Evolutionary conservation across 78 protist species (phyloP).

Genomic region (Polysphondylium violaceum): DNA sequence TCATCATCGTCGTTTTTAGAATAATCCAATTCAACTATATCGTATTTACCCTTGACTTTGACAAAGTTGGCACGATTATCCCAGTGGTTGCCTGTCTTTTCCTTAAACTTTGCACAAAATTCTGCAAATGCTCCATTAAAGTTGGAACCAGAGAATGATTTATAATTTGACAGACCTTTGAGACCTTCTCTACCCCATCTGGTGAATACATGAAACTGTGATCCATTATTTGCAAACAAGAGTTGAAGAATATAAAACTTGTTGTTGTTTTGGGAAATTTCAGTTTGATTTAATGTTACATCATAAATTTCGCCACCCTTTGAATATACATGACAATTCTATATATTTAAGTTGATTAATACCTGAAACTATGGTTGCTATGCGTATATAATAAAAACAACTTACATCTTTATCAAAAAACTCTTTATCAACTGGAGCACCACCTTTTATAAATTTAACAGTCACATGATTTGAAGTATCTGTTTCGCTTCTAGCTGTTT

Average conservation of each 20-base stretch:
- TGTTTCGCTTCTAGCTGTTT: neutral
- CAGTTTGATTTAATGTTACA: conserved; percentile 88
- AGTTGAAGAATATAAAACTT: conserved; percentile 91
- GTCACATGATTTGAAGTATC: neutral
- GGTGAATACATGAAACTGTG: conserved; percentile 65
- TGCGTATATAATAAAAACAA: neutral
- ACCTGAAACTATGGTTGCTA: neutral
- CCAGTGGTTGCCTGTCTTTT: conserved; percentile 83
- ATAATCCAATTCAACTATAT: conserved; percentile 84
- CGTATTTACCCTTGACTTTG: conserved; percentile 77
- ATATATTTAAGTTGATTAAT: neutral
- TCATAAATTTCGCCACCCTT: conserved; percentile 78
- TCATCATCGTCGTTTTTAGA: conserved; percentile 8
- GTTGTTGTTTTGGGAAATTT: conserved; percentile 86
- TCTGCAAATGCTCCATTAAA: neutral
- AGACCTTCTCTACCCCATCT: conserved; percentile 89
- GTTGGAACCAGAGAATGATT: neutral
- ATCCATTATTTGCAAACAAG: conserved; percentile 71
- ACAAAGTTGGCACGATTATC: conserved; percentile 28
- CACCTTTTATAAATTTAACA: conserved; percentile 57
- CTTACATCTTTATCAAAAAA: conserved; percentile 21
- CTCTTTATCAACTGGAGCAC: conserved; percentile 81
- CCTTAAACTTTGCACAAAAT: conserved; percentile 67
- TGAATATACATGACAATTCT: conserved; percentile 75
- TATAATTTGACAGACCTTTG: conserved; percentile 15